A percentile compares a stretch with the other conserved stretches of the same genome.
phyloP scores from a whole-genome alignment of 2,329 filamentous ascomycete species.

The Trichoderma sp. region DNA sequence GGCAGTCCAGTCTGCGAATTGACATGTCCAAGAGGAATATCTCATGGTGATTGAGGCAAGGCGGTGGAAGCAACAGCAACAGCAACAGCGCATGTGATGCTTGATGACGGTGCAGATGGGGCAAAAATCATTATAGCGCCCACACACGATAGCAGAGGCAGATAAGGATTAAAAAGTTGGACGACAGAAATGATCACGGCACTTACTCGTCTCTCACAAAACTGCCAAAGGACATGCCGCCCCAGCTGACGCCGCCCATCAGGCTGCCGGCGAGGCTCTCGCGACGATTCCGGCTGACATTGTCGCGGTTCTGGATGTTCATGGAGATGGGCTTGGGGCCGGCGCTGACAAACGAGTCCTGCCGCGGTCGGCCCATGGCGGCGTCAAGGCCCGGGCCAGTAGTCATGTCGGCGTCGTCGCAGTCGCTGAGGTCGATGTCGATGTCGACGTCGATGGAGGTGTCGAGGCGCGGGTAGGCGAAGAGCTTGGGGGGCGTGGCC shows the following conservation, averaged over 20 bases:
- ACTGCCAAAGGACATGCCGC: conserved; percentile 91
- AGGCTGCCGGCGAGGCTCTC: conserved; percentile 66
- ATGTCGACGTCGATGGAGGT: conserved; percentile 30
- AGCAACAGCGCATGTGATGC: background rate
- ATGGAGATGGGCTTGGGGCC: conserved; percentile 68
- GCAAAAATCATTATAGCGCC: background rate
- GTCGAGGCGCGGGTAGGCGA: conserved; percentile 33
- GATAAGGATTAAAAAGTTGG: conserved; percentile 10
- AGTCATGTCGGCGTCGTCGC: conserved; percentile 54
- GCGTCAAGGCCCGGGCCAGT: conserved; percentile 60
- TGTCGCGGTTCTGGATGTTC: conserved; percentile 64
- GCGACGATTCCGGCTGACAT: conserved; percentile 58
- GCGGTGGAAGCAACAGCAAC: no score
- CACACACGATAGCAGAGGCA: conserved; percentile 12
- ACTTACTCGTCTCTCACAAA: conserved; percentile 98
- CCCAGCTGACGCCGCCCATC: conserved; percentile 92
- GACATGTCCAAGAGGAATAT: background rate
- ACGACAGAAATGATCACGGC: conserved; percentile 3
- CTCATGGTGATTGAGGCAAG: background rate
- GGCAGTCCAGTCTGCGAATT: background rate
- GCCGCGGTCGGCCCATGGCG: conserved; percentile 57
- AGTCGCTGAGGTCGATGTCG: conserved; percentile 34
- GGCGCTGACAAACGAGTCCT: conserved; percentile 67
- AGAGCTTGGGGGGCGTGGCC: conserved; percentile 28
- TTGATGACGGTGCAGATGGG: conserved; percentile 7